Evolutionary conservation across 306 rosid species (phyloP).

Genomic region (Mimosa pudica): DNA sequence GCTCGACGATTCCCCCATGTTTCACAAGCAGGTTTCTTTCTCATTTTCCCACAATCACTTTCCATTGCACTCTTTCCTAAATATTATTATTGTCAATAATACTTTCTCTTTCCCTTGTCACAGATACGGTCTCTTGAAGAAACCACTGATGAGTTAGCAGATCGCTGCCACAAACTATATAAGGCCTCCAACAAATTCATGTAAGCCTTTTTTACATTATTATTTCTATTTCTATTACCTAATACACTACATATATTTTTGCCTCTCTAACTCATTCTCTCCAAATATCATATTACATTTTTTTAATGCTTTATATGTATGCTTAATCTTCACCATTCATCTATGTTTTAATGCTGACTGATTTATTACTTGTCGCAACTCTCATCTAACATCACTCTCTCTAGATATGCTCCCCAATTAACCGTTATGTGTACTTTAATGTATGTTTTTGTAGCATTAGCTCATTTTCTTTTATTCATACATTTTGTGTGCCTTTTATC

Average conservation of each 20-base stretch:
- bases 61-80: too few species aligned
- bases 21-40: slow-evolving; percentile 75
- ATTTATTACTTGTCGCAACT: background rate
- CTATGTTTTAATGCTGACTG: background rate
- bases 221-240: too few species aligned
- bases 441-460: background rate
- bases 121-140: slow-evolving; percentile 78
- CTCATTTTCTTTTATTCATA: background rate
- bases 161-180: slow-evolving; percentile 70
- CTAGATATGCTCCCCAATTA: background rate
- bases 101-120: slow-evolving; percentile 28
- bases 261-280: slow-evolving; percentile 12
- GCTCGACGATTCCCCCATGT: slow-evolving; percentile 98
- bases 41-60: too few species aligned
- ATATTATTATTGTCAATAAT: background rate
- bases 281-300: background rate
- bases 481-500: background rate
- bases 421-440: background rate
- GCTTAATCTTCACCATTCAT: background rate
- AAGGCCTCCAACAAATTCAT: slow-evolving; percentile 77
- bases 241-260: background rate
- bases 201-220: slow-evolving; percentile 51
- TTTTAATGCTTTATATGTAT: background rate
- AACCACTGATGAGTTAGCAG: slow-evolving; percentile 72
- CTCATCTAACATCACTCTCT: background rate